phyloP scores from a whole-genome alignment of 257 asterid species.

The Scutellaria barbata region DNA sequence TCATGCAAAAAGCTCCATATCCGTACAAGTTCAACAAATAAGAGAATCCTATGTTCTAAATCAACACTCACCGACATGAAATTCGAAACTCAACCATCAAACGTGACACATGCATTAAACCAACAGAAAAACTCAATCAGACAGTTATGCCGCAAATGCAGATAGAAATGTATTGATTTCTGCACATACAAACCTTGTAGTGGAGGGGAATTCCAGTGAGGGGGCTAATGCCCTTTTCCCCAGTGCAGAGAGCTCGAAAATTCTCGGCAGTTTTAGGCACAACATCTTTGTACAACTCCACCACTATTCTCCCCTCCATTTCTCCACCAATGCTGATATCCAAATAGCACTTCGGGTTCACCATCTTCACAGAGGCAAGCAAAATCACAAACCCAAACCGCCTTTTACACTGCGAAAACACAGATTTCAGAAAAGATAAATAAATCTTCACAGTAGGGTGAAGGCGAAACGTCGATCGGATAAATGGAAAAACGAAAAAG shows the following conservation, averaged over 20 bases:
- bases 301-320: slow-evolving; percentile 75
- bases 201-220: slow-evolving; percentile 70
- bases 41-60: slow-evolving; percentile 1
- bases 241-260: slow-evolving; percentile 87
- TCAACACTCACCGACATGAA: background rate
- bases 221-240: slow-evolving; percentile 76
- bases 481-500: background rate
- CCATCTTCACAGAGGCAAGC: slow-evolving; percentile 33
- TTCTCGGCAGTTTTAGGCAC: slow-evolving; percentile 88
- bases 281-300: slow-evolving; percentile 70
- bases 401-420: background rate
- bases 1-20: background rate
- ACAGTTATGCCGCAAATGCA: slow-evolving; percentile 1
- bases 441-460: background rate
- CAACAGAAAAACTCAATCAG: background rate
- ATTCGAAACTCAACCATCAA: slow-evolving; percentile 18
- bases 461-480: background rate
- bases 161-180: background rate
- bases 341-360: slow-evolving; percentile 59
- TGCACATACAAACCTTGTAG: slow-evolving; percentile 54
- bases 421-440: background rate
- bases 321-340: slow-evolving; percentile 87
- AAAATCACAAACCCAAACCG: background rate
- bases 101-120: background rate
- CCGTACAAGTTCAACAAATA: slow-evolving; percentile 16